A percentile compares a stretch with the other conserved stretches of the same genome.
Evolutionary conservation across 164 flowering plant genomes (phyloP).

Genomic region (Kalanchoe fedtschenkoi): DNA sequence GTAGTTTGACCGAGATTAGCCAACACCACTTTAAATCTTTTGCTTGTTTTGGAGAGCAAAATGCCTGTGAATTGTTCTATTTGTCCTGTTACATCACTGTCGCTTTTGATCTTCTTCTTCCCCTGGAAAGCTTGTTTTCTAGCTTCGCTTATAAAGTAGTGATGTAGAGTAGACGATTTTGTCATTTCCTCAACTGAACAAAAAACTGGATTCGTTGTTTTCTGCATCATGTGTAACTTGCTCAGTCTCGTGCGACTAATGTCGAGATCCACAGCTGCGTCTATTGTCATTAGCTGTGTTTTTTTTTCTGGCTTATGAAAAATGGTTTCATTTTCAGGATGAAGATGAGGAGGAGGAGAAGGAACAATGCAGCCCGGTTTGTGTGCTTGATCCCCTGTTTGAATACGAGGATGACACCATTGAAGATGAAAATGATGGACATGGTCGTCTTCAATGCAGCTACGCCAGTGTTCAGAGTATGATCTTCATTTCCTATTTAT

Average conservation of each 20-base stretch:
- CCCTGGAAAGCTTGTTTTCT: not conserved
- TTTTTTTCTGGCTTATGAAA: too few species aligned
- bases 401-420: not conserved
- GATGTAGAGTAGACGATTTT: not conserved
- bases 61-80: not conserved
- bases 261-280: too few species aligned
- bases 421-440: not conserved
- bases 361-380: conserved; percentile 1
- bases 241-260: too few species aligned
- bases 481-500: not conserved
- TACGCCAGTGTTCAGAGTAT: not conserved
- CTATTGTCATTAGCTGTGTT: too few species aligned
- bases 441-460: not conserved
- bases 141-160: too few species aligned
- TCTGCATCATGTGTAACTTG: too few species aligned
- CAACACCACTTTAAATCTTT: too few species aligned
- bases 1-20: not conserved
- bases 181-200: not conserved
- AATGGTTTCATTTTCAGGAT: not conserved
- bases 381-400: not conserved
- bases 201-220: not conserved
- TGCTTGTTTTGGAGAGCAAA: not conserved
- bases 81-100: not conserved
- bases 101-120: not conserved
- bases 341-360: conserved; percentile 4